Percentiles rank a stretch among this genome's conserved stretches.
phyloP scores from a whole-genome alignment of 176 grass and related monocot species.

The Hsuehochloa calcarea region DNA sequence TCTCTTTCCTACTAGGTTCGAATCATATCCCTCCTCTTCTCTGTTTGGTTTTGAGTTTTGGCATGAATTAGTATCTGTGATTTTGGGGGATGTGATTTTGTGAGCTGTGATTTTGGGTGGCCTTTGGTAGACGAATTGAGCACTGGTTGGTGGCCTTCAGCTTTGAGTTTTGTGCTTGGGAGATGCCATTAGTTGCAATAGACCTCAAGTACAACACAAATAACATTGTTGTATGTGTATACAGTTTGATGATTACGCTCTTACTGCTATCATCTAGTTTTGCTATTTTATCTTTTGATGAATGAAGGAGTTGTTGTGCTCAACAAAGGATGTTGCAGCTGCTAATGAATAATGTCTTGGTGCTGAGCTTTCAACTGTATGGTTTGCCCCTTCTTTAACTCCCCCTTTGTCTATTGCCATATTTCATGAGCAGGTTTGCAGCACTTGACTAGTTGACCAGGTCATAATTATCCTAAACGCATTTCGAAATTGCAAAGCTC shows the following conservation, averaged over 20 bases:
- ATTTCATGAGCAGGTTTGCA: background rate
- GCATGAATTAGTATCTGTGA: too few relatives aligned
- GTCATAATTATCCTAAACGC: background rate
- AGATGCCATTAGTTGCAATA: too few relatives aligned
- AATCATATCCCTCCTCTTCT: too few relatives aligned
- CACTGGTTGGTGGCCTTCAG: too few relatives aligned
- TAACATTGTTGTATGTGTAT: too few relatives aligned
- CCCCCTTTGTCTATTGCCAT: background rate
- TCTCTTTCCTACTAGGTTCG: too few relatives aligned
- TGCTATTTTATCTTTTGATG: slow-evolving; percentile 38
- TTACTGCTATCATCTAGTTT: slow-evolving; percentile 27
- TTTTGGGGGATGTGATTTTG: too few relatives aligned
- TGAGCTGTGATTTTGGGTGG: too few relatives aligned
- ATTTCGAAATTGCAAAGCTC: background rate
- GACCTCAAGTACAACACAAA: too few relatives aligned
- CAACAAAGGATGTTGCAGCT: slow-evolving; percentile 75
- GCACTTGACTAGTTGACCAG: background rate
- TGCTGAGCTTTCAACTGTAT: slow-evolving; percentile 82
- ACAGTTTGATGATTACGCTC: background rate
- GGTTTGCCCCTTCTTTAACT: slow-evolving; percentile 1
- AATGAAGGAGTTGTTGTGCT: slow-evolving; percentile 67
- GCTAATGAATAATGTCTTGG: slow-evolving; percentile 64
- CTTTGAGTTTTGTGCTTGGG: too few relatives aligned
- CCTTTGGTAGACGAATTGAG: too few relatives aligned
- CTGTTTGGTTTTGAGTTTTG: too few relatives aligned